Evolutionary conservation across 169 alveolate genomes (phyloP), one percentile per base, ranked within the genome.

Genomic region (Babesia caballi): DNA sequence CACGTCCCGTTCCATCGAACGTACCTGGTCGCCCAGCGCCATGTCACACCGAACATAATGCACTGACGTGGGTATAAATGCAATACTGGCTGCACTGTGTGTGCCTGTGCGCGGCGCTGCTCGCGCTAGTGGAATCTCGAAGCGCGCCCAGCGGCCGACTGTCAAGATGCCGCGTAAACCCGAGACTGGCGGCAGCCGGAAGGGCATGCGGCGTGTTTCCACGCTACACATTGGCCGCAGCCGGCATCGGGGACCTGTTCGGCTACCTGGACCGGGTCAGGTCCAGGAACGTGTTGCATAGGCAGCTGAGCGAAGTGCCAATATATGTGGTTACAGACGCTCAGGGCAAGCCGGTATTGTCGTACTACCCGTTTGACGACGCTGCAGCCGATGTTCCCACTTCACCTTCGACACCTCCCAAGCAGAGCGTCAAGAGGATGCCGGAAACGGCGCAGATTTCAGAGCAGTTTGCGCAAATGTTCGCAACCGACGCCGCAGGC

Each of bases 351-450:
- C 75, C 72, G 27, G 1, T 69, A 19, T 6, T 57, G n/a, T 69
- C 81, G 38, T 51, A 69, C 19, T 69, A 69, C 27, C 81, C 81
- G 12, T 3, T n/a, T 11, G 40, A 66, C 3, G 50, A 5, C 8
- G 11, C 6, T 1, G 69, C 27, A 23, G 32, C 32, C 23, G 5
- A 35, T 0, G 66, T 21, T 27, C 19, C 63, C 0, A 59, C 52
- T 1, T 12, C 8, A 14, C 21, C 21, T 12, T 21, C 52, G 38
- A 11, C 50, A 0, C 21, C 21, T 32, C 12, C 52, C 0, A 32
- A 1, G 32, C 56, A 21, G 32, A 14, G 27, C 12, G 56, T 19
- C 1, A 50, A 38, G 25, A 14, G 4, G 25, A 2, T 27, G 33
- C 70, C 70, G n/a, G 66, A 46, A 11, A 27, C 66, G 1, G 14